phyloP scores from a whole-genome alignment of 1,284 basidiomycete species.

The Vanrija sp. region DNA sequence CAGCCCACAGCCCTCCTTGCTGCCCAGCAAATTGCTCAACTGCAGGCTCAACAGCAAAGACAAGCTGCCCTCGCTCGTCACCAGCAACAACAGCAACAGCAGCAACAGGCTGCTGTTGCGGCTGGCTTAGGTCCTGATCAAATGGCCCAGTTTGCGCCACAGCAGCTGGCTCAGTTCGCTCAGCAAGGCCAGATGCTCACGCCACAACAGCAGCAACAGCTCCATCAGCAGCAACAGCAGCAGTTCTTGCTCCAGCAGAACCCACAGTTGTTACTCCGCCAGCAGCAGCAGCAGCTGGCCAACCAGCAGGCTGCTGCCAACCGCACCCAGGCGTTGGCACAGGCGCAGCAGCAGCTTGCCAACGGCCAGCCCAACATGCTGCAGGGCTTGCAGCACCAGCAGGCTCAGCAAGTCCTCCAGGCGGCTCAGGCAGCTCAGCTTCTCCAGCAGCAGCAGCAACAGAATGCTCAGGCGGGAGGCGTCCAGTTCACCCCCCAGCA shows the following conservation, averaged over 20 bases:
- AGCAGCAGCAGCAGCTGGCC: slow-evolving; percentile 16
- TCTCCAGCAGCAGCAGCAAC: slow-evolving; percentile 18
- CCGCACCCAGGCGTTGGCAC: slow-evolving; percentile 3
- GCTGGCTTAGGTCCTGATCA: slow-evolving; percentile 10
- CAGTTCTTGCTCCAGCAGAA: slow-evolving; percentile 8
- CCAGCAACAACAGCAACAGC: slow-evolving; percentile 15
- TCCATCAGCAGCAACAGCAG: slow-evolving; percentile 15
- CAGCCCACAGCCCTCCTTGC: slow-evolving; percentile 21
- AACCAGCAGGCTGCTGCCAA: slow-evolving; percentile 2
- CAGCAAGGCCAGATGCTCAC: slow-evolving; percentile 11
- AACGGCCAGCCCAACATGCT: slow-evolving; percentile 3
- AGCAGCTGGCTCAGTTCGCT: slow-evolving; percentile 18
- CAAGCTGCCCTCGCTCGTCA: slow-evolving; percentile 11
- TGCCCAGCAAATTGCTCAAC: slow-evolving; percentile 21
- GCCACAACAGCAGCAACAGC: slow-evolving; percentile 18
- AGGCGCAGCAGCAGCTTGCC: slow-evolving; percentile 7
- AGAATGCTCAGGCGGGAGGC: slow-evolving; percentile 14
- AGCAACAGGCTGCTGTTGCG: slow-evolving; percentile 10
- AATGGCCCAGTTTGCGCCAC: slow-evolving; percentile 12
- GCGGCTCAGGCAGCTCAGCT: slow-evolving; percentile 16
- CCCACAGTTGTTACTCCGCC: slow-evolving; percentile 11
- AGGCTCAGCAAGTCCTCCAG: slow-evolving; percentile 6
- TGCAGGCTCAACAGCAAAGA: slow-evolving; percentile 17
- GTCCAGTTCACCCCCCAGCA: slow-evolving; percentile 18
- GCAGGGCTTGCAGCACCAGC: slow-evolving; percentile 7